phyloP scores from a whole-genome alignment of 2,329 filamentous ascomycete genomes.

The Hymenoscyphus fraxineus region DNA sequence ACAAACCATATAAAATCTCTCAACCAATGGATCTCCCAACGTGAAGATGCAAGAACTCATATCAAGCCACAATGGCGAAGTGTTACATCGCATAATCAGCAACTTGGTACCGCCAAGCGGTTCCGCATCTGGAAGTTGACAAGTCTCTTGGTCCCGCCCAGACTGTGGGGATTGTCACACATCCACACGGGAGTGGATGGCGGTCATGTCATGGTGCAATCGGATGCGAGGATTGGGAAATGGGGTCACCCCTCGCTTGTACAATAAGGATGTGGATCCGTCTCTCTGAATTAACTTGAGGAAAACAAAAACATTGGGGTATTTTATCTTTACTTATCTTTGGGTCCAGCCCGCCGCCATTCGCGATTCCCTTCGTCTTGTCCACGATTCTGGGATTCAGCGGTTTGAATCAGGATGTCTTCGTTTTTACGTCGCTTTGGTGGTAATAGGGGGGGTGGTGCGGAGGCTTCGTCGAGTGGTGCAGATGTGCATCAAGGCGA shows the following conservation, averaged over 20 bases:
- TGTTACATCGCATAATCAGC: neutral
- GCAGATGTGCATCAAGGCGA: neutral
- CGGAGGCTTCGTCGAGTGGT: neutral
- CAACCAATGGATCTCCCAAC: too few relatives aligned
- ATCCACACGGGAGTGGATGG: too few relatives aligned
- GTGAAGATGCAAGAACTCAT: too few relatives aligned
- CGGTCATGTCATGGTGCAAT: conserved; percentile 2
- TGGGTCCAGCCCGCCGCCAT: too few relatives aligned
- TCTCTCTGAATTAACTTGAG: too few relatives aligned
- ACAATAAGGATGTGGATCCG: too few relatives aligned
- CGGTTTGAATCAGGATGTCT: neutral
- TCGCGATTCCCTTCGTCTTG: too few relatives aligned
- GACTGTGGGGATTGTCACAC: neutral
- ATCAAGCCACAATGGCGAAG: too few relatives aligned
- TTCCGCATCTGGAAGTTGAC: neutral
- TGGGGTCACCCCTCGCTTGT: neutral
- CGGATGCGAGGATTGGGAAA: neutral
- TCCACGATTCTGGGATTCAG: neutral
- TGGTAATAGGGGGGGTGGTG: too few relatives aligned
- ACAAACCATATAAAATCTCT: too few relatives aligned
- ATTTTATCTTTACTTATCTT: too few relatives aligned
- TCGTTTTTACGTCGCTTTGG: conserved; percentile 5
- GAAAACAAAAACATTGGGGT: too few relatives aligned
- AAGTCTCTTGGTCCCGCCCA: neutral
- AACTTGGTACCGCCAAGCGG: neutral